Conservation (phyloP, 202 grass and related monocot species). For the Carex sylvatica region DNA sequence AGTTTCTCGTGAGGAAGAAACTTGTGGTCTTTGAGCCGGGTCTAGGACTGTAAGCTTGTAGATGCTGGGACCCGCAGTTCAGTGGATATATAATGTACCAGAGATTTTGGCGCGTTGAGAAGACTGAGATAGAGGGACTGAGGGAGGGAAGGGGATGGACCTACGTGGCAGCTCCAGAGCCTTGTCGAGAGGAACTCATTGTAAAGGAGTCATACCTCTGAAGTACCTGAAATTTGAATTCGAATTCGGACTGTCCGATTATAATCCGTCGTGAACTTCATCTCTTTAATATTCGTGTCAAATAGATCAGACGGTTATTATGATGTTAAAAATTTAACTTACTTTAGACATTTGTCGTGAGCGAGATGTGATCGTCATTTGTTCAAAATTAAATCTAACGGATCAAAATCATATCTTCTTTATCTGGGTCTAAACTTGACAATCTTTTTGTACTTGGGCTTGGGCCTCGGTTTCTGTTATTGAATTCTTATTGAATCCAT, state of each 20-base stretch:
- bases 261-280: too few species aligned
- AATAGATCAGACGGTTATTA: too few species aligned
- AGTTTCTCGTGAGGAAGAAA: background rate
- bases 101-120: background rate
- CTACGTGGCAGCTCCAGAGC: slow-evolving; percentile 10
- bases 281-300: too few species aligned
- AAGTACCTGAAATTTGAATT: too few species aligned
- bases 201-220: background rate
- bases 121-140: background rate
- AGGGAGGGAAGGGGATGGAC: background rate
- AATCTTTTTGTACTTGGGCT: background rate
- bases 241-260: too few species aligned
- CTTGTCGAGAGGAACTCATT: background rate
- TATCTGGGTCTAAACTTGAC: background rate
- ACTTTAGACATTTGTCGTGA: background rate
- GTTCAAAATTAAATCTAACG: background rate
- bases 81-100: background rate
- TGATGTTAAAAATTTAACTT: too few species aligned
- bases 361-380: background rate
- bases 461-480: background rate
- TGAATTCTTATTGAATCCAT: background rate
- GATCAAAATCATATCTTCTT: background rate
- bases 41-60: background rate
- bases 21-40: background rate
- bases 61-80: background rate